Evolutionary conservation across 768 basidiomycete genomes (phyloP), one percentile per base, ranked within the genome.

Genomic region (Lentinula aciculospora): DNA sequence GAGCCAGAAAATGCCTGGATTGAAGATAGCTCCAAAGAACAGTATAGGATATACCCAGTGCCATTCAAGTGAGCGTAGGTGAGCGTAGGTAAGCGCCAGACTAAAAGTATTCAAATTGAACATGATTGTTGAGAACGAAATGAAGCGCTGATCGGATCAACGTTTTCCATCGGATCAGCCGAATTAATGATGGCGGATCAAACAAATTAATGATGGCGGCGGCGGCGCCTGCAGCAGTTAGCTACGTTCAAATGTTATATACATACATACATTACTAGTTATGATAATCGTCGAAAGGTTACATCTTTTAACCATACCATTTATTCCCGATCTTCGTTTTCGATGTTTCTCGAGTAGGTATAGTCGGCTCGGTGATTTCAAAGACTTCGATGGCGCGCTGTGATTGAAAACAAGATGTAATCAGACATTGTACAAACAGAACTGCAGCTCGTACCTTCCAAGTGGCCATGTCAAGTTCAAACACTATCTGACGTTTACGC

Each of bases 371-470:
- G 0, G 70, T 85, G 64, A 98, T 95, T 31, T 89, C 72, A 72
- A 94, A 97, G 0, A 89, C 81, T 60, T 93, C 82, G 64, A 92
- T 97, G 7, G 96, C 94, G 10, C 87, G 82, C 94, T 96, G 65
- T 44, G 28, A n/a, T n/a, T n/a, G n/a, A n/a, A n/a, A n/a, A 25
- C 29, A 10, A 48, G 25, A 31, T 31, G 29, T 9, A 13, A 19
- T 42, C 17, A 28, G 29, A n/a, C 5, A 21, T 42, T 34, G 56
- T 53, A 44, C 32, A 45, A 42, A 17, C 8, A 6, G 27, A 28
- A 45, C 57, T 42, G 3, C 17, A 13, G 49, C 13, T 68, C 79
- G 49, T 61, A 94, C 95, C 81, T 79, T 72, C 95, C 95, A 99
- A 0, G 88, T 86, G 3, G 83, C 81, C 84, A 90, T 86, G 63